These are phyloP conservation scores for Stevia rebaudiana DNA, from an alignment of 140 eudicot species.

Conservation along the genomic window DNA sequence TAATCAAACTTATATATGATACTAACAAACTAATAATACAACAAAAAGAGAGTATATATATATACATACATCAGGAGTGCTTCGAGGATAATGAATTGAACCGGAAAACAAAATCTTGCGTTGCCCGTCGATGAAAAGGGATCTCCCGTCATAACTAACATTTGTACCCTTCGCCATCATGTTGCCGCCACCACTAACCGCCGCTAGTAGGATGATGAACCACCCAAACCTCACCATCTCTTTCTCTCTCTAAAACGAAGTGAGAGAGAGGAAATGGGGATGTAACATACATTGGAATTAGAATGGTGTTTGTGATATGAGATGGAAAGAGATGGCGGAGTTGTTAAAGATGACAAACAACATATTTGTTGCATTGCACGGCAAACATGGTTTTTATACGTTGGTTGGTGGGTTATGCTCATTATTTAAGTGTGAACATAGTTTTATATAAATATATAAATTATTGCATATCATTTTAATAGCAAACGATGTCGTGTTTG, in stretches of 20 bases:
- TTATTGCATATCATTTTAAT: neutral
- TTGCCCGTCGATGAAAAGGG: slow-evolving; percentile 61
- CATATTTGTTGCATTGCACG: slow-evolving; percentile 46
- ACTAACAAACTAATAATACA: too few relatives aligned
- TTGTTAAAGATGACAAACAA: slow-evolving; percentile 31
- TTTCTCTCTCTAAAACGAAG: slow-evolving; percentile 10
- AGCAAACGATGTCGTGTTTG: too few relatives aligned
- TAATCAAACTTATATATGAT: too few relatives aligned
- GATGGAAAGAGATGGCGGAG: slow-evolving; percentile 38
- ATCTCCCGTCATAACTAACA: slow-evolving; percentile 70
- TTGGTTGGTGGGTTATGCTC: slow-evolving; percentile 28
- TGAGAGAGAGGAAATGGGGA: slow-evolving; percentile 5
- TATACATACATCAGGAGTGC: slow-evolving; percentile 69
- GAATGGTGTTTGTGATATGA: slow-evolving; percentile 20
- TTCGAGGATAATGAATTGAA: slow-evolving; percentile 81
- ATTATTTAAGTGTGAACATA: slow-evolving; percentile 6
- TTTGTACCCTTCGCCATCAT: slow-evolving; percentile 31
- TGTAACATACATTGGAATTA: neutral
- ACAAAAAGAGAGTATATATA: neutral
- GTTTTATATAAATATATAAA: neutral
- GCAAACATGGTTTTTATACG: slow-evolving; percentile 34
- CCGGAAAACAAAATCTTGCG: slow-evolving; percentile 63
- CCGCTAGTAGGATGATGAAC: slow-evolving; percentile 32
- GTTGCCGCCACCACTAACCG: neutral
- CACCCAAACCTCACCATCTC: slow-evolving; percentile 37